Evolutionary conservation across 176 grass and related monocot species (phyloP).

Genomic region (Panicum miliaceum): DNA sequence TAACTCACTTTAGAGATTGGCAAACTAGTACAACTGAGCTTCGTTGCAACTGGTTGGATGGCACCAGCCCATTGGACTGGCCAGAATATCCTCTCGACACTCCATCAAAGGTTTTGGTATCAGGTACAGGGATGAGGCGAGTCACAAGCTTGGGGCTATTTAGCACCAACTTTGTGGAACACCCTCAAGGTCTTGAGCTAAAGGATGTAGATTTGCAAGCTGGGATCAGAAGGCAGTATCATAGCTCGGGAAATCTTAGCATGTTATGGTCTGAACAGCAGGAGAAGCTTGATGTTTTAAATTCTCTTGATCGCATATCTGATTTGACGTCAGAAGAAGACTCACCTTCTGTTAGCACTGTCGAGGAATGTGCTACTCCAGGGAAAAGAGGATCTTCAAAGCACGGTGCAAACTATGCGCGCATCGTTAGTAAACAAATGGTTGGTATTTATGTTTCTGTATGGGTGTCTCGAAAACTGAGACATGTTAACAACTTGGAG

Average conservation of each 20-base stretch:
- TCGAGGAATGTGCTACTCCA: constrained; percentile 16
- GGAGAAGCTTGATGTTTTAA: constrained; percentile 53
- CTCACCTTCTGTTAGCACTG: constrained; percentile 3
- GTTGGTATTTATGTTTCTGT: constrained; percentile 74
- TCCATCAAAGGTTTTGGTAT: constrained; percentile 15
- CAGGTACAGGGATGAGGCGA: constrained; percentile 54
- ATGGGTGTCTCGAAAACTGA: constrained; percentile 62
- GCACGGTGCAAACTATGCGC: constrained; percentile 40
- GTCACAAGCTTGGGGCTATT: constrained; percentile 37
- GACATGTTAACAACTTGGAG: constrained; percentile 68
- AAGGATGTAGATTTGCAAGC: constrained; percentile 31
- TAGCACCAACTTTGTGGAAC: constrained; percentile 18
- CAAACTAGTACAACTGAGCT: background rate
- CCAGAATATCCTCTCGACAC: constrained; percentile 61
- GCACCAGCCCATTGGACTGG: constrained; percentile 54
- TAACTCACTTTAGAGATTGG: background rate
- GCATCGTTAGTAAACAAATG: constrained; percentile 74
- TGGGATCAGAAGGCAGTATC: constrained; percentile 58
- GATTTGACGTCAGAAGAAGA: constrained; percentile 57
- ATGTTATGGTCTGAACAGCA: constrained; percentile 75
- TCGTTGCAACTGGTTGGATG: background rate
- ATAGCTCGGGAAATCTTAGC: constrained; percentile 68
- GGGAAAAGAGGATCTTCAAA: constrained; percentile 16
- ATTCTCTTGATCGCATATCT: constrained; percentile 52
- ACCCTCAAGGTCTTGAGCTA: background rate